Base-by-base conservation (phyloP, 2,329 filamentous ascomycete species). In the Penicillium janthinellum region DNA sequence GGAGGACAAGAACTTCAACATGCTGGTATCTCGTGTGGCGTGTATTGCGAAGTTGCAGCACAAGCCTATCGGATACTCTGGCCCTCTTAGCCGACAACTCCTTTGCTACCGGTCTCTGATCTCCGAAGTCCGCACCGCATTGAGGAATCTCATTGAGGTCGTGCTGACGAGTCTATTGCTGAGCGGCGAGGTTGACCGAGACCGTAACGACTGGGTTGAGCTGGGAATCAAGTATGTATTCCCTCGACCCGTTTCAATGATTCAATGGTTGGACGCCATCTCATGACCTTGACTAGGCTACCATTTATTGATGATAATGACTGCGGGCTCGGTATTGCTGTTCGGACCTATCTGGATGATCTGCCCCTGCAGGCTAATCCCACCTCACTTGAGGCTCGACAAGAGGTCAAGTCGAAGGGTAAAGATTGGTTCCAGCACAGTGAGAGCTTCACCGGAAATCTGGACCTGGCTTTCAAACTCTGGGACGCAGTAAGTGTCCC, bases 31-130 rank as follows among this genome's bases (percentile, higher is more conserved):
- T 67, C 89, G 95, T 41, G 89, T 93, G 62, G 91, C 93, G 14
- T 92, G 90, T 55, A 82, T 98, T 59, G 85, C 92, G 54, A 91
- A 90, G 71, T 82, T 98, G 62, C 86, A 88, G 35, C 95, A 99
- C 74, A 86, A 91, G 67, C 83, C 85, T 3, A 93, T 94, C 67
- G 95, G 95, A 34, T 99, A 97, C 77, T 97, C 94, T 1, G 95
- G 95, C 0, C 94, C 95, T 1, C 83, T 99, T 1, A 96, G 92
- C 81, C 89, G 95, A 75, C 92, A 94, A 66, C 83, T 97, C 54
- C 83, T 99, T 44, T 88, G 88, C 28, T 99, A 93, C 80, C 90
- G 92, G 61, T 93, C 92, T 1, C 83, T 98, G 59, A 88, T 92
- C 42, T 89, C 89, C 2, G 87, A 90, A 42, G 88, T 97, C 25